Evolutionary conservation across 805 yeast species (phyloP).

Genomic region (Myxozyma melibiosi): DNA sequence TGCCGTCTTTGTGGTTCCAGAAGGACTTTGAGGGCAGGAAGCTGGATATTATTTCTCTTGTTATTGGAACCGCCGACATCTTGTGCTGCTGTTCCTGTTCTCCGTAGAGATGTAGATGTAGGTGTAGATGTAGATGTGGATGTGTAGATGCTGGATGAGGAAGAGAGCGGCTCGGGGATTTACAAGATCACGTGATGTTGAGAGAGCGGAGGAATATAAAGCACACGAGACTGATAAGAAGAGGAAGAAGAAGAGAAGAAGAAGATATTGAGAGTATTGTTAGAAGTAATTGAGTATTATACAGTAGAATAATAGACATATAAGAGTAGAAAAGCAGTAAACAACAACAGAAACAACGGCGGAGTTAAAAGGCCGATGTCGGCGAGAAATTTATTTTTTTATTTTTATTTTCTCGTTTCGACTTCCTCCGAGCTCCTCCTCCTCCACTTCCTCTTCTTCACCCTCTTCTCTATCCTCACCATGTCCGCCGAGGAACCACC

Average conservation of each 20-base stretch:
- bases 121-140: no score
- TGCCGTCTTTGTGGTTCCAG: slow-evolving; percentile 44
- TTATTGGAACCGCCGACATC: slow-evolving; percentile 20
- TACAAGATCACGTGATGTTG: no score
- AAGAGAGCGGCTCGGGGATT: no score
- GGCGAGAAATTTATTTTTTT: neutral
- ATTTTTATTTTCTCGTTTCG: neutral
- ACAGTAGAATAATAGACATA: no score
- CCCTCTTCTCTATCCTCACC: neutral
- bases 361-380: slow-evolving; percentile 2
- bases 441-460: neutral
- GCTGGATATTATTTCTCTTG: slow-evolving; percentile 28
- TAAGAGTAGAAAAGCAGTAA: no score
- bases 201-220: no score
- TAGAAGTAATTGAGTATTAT: no score
- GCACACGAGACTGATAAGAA: no score
- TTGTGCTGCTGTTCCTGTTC: neutral
- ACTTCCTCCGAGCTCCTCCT: neutral
- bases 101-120: neutral
- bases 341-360: neutral
- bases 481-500: slow-evolving; percentile 5
- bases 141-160: no score
- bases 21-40: slow-evolving; percentile 54
- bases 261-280: no score
- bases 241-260: no score